Evolutionary conservation across 1,139 yeast species (phyloP).

Genomic region (Lodderomyces beijingensis): DNA sequence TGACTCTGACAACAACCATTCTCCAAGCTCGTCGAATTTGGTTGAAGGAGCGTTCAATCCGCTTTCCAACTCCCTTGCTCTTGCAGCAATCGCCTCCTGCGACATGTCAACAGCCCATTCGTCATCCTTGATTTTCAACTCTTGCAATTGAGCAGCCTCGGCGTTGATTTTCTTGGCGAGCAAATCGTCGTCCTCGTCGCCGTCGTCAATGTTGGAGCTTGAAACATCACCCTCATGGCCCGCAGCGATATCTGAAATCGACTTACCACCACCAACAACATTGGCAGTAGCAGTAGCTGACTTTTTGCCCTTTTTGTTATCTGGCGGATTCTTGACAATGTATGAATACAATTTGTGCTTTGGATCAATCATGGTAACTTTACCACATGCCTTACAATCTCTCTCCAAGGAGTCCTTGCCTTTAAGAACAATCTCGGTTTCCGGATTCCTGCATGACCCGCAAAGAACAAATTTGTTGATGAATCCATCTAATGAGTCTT

Average conservation of each 20-base stretch:
- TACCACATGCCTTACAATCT: constrained; percentile 99
- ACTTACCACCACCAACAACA: constrained; percentile 83
- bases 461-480: constrained; percentile 90
- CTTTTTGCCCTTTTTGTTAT: constrained; percentile 49
- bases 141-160: constrained; percentile 70
- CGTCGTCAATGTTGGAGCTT: constrained; percentile 24
- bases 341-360: constrained; percentile 83
- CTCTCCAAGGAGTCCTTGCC: constrained; percentile 75
- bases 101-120: constrained; percentile 99
- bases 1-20: constrained; percentile 66
- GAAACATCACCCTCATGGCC: constrained; percentile 29
- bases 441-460: constrained; percentile 95
- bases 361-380: constrained; percentile 76
- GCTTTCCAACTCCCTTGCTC: constrained; percentile 78
- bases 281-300: constrained; percentile 91
- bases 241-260: constrained; percentile 72
- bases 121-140: constrained; percentile 72
- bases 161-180: constrained; percentile 78
- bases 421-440: constrained; percentile 83
- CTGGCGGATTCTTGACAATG: constrained; percentile 91
- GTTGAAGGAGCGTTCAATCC: constrained; percentile 1
- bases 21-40: constrained; percentile 58
- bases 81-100: constrained; percentile 91
- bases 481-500: constrained; percentile 92
- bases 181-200: constrained; percentile 64